Percentiles rank a stretch among this genome's conserved stretches.
Conservation (phyloP, 176 grass and related monocot species). For the Tuctoria greenei region DNA sequence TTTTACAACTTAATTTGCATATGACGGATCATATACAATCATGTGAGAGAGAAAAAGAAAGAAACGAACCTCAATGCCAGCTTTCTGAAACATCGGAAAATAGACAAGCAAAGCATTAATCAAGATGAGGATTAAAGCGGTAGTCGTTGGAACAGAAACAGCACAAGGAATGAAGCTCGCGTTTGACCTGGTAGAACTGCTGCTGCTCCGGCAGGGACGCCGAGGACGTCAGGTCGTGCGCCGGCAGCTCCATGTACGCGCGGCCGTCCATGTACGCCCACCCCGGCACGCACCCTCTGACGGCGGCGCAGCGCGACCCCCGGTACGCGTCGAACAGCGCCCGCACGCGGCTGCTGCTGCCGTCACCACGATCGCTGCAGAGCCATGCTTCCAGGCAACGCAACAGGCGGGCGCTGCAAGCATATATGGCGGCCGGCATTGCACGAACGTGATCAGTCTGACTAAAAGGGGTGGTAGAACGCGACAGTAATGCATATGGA, state of each 20-base stretch:
- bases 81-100: slow-evolving; percentile 53
- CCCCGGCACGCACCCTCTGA: slow-evolving; percentile 70
- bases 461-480: neutral
- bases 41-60: neutral
- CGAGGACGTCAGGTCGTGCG: slow-evolving; percentile 37
- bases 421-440: slow-evolving; percentile 4
- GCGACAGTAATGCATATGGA: neutral
- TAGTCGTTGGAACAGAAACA: neutral
- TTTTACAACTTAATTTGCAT: neutral
- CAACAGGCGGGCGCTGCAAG: slow-evolving; percentile 19
- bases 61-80: slow-evolving; percentile 67
- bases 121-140: neutral
- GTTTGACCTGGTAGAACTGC: slow-evolving; percentile 71
- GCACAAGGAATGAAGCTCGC: neutral
- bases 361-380: slow-evolving; percentile 4
- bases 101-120: neutral
- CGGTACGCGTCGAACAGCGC: slow-evolving; percentile 63
- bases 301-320: slow-evolving; percentile 41
- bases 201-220: slow-evolving; percentile 54
- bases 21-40: neutral
- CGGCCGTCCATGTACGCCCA: slow-evolving; percentile 57
- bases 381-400: slow-evolving; percentile 55
- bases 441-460: neutral
- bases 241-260: slow-evolving; percentile 61
- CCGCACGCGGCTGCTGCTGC: slow-evolving; percentile 13